Evolutionary conservation across 129 eudicot genomes (phyloP), one percentile per base, ranked within the genome.

Genomic region (Dittrichia graveolens): DNA sequence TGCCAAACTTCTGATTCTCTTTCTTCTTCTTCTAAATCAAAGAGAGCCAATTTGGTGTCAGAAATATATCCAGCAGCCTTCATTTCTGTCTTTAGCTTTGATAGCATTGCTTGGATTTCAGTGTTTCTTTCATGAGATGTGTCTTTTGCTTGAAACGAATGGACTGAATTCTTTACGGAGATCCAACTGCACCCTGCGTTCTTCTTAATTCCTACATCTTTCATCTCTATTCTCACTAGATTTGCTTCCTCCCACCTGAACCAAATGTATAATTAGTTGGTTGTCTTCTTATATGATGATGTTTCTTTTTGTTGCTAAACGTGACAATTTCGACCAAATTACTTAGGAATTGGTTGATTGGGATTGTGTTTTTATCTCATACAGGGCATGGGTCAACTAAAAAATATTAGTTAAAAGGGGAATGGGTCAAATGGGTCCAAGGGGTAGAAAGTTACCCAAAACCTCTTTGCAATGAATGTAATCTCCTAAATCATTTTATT

Each of bases 11-110:
- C 96, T 8, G 91, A 79, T 77, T 91, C 96, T 43, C 83, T 83
- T 68, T 91, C 97, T 86, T 88, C 97, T 72, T 91, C 97, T 79
- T 91, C 96, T 42, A 88, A 46, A 85, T 88, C 92, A 35, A 86
- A 89, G 0, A 91, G 91, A 8, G 93, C 81, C 59, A 84, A 42
- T 19, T 78, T 81, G 4, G 91, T 91, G 59, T 82, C 82, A 12
- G 96, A 79, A 31, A 76, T 38, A 18, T 91, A 91, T 64, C 96
- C 97, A 38, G 85, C 86, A 6, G 83, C 89, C 81, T 86, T 84
- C 87, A 89, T 83, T 48, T 88, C 72, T 7, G 40, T 69, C 82
- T 58, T 84, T 47, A 88, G 65, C 72, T 84, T 81, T 3, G 38
- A 53, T 11, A 91, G 79, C 91, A 86, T 83, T 50, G 80, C 63